These are phyloP conservation scores for Lactifluus volemus DNA, from an alignment of 768 basidiomycete species.

Conservation along the genomic window DNA sequence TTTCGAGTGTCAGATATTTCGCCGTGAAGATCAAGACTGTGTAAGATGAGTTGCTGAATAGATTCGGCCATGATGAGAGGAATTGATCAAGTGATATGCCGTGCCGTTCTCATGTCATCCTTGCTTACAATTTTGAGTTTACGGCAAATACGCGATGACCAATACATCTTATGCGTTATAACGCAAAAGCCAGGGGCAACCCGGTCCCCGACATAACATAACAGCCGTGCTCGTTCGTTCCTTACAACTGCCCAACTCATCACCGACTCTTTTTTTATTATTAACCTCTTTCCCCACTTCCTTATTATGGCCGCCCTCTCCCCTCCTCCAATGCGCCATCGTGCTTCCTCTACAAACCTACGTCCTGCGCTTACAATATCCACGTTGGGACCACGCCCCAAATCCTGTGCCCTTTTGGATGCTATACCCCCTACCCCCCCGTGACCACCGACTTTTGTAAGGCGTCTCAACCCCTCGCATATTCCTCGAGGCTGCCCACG, in stretches of 20 bases:
- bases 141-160: too few relatives aligned
- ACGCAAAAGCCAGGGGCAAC: too few relatives aligned
- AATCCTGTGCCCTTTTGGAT: constrained; percentile 25
- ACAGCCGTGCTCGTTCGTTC: too few relatives aligned
- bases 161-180: too few relatives aligned
- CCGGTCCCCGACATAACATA: neutral
- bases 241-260: too few relatives aligned
- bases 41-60: constrained; percentile 73
- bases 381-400: constrained; percentile 40
- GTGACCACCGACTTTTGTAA: constrained; percentile 15
- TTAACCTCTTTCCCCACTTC: neutral
- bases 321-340: constrained; percentile 42
- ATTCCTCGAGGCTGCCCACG: constrained; percentile 17
- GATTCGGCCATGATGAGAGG: constrained; percentile 53
- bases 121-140: too few relatives aligned
- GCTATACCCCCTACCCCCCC: constrained; percentile 23
- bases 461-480: constrained; percentile 10
- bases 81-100: neutral
- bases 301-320: constrained; percentile 25
- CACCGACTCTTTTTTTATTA: neutral
- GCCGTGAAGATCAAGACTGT: constrained; percentile 50
- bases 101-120: too few relatives aligned
- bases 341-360: constrained; percentile 53
- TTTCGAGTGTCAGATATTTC: constrained; percentile 61
- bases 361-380: constrained; percentile 42